Conservation (phyloP, 208 protist genomes). For the Tritrichomonas musculus region DNA sequence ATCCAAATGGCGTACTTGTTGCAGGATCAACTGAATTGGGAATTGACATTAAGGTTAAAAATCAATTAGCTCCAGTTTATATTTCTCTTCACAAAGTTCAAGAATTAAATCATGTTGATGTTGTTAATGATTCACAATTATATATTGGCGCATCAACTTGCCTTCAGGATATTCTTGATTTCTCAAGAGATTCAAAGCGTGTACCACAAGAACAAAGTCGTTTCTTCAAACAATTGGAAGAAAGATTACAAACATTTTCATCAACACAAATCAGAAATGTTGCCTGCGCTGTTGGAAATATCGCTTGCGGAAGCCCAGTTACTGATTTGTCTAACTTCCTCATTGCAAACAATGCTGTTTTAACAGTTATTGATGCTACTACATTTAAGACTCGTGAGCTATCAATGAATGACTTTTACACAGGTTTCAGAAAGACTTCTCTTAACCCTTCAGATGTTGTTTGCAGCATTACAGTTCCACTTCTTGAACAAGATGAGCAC, state of each 20-base stretch:
- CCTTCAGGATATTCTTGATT: not conserved
- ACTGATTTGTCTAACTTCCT: slow-evolving; percentile 27
- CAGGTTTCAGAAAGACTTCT: slow-evolving; percentile 55
- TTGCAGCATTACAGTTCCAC: slow-evolving; percentile 32
- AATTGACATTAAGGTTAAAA: not conserved
- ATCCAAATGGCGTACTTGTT: not conserved
- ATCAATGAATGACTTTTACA: slow-evolving; percentile 43
- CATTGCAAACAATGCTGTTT: not conserved
- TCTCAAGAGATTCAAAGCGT: not conserved
- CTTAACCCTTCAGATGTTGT: slow-evolving; percentile 58
- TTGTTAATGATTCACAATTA: not conserved
- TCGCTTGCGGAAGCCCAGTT: slow-evolving; percentile 50
- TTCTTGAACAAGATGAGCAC: slow-evolving; percentile 51
- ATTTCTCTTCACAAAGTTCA: not conserved
- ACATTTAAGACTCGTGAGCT: not conserved
- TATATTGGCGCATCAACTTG: not conserved
- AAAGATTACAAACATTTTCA: not conserved
- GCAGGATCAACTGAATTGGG: not conserved
- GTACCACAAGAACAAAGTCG: not conserved
- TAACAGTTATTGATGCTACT: not conserved
- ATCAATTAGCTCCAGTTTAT: not conserved
- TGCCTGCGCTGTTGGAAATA: slow-evolving; percentile 66
- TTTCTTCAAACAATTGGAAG: slow-evolving; percentile 45
- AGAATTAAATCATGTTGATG: not conserved
- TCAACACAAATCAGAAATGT: slow-evolving; percentile 63